phyloP scores from a whole-genome alignment of 306 rosid species.

The Mimosa pudica region DNA sequence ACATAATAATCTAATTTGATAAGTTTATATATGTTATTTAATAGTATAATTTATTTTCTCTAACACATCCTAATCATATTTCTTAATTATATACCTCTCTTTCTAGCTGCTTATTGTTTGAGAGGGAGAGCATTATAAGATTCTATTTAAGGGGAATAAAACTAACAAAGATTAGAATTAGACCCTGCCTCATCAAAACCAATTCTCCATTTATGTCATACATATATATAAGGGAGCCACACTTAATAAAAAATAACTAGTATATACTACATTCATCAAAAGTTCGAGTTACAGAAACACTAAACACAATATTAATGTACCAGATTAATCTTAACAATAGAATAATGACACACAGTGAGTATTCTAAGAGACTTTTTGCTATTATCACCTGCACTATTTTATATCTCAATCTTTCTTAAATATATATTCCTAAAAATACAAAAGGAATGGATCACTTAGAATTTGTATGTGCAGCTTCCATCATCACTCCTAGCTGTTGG shows the following conservation, averaged over 20 bases:
- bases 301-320: slow-evolving; percentile 26
- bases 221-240: not conserved
- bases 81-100: no score
- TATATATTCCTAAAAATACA: slow-evolving; percentile 12
- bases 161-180: no score
- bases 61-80: no score
- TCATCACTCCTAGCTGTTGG: slow-evolving; percentile 60
- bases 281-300: not conserved
- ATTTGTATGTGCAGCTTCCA: slow-evolving; percentile 53
- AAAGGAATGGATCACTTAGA: slow-evolving; percentile 36
- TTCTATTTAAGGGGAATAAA: no score
- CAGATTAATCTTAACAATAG: slow-evolving; percentile 9
- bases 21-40: no score
- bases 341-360: not conserved
- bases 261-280: not conserved
- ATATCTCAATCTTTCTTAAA: slow-evolving; percentile 5
- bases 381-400: not conserved
- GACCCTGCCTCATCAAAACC: no score
- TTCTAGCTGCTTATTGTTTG: no score
- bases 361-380: not conserved
- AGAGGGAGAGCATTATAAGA: no score
- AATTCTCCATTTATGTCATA: no score
- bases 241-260: not conserved
- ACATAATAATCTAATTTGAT: no score
- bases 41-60: no score